These are phyloP conservation scores for Xylaria hypoxylon DNA, from an alignment of 2,329 filamentous ascomycete genomes.

Conservation along the genomic window DNA sequence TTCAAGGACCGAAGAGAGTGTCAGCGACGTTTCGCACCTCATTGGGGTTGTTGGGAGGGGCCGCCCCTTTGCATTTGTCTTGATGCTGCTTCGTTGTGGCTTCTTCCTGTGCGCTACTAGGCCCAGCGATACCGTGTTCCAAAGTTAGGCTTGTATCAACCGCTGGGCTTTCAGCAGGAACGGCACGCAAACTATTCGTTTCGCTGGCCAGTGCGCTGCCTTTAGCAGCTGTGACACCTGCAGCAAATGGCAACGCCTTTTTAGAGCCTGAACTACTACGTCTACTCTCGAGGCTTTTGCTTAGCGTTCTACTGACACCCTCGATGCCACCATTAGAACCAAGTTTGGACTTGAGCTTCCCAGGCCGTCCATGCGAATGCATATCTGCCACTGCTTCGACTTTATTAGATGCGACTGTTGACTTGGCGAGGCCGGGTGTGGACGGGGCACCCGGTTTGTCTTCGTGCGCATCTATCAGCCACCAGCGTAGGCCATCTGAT, in stretches of 20 bases:
- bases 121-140: constrained; percentile 42
- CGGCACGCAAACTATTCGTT: constrained; percentile 68
- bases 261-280: constrained; percentile 89
- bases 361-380: constrained; percentile 60
- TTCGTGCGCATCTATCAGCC: constrained; percentile 91
- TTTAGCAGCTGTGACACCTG: constrained; percentile 57
- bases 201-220: constrained; percentile 67
- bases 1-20: constrained; percentile 62
- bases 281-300: constrained; percentile 89
- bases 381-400: constrained; percentile 87
- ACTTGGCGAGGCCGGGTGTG: constrained; percentile 92
- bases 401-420: constrained; percentile 87
- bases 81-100: constrained; percentile 36
- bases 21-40: constrained; percentile 68
- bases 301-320: constrained; percentile 80
- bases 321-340: constrained; percentile 70
- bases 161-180: constrained; percentile 54
- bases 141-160: constrained; percentile 52
- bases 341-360: constrained; percentile 56
- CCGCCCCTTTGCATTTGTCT: constrained; percentile 38
- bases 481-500: constrained; percentile 95
- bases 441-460: constrained; percentile 91
- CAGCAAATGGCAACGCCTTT: constrained; percentile 72
- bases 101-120: constrained; percentile 47
- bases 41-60: constrained; percentile 42